phyloP scores from a whole-genome alignment of 495 filamentous ascomycete genomes.

The Darksidea phi region DNA sequence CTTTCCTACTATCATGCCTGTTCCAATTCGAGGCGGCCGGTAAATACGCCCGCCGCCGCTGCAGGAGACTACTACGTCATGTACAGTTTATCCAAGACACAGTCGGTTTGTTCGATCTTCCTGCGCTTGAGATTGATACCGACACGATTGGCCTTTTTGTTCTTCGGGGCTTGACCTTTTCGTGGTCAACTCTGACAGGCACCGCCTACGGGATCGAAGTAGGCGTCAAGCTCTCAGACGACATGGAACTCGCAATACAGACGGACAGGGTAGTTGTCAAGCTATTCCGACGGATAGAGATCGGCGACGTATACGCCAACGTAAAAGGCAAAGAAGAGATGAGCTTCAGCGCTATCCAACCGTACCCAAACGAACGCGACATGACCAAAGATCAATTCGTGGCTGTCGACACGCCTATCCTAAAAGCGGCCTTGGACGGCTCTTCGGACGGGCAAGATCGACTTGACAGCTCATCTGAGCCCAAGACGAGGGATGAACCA shows the following conservation, averaged over 20 bases:
- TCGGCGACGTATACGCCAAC: slow-evolving; percentile 44
- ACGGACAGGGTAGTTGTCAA: slow-evolving; percentile 39
- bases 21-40: slow-evolving; percentile 40
- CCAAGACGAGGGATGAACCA: slow-evolving; percentile 5
- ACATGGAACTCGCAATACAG: slow-evolving; percentile 46
- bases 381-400: slow-evolving; percentile 38
- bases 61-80: slow-evolving; percentile 35
- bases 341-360: slow-evolving; percentile 39
- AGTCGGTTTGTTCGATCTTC: slow-evolving; percentile 45
- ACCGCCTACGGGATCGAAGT: slow-evolving; percentile 45
- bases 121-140: slow-evolving; percentile 46
- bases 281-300: slow-evolving; percentile 40
- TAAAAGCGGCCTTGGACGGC: slow-evolving; percentile 36
- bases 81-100: slow-evolving; percentile 47
- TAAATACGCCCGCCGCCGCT: slow-evolving; percentile 27
- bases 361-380: slow-evolving; percentile 21
- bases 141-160: slow-evolving; percentile 44
- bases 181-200: slow-evolving; percentile 38
- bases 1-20: slow-evolving; percentile 38
- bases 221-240: slow-evolving; percentile 43
- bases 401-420: slow-evolving; percentile 37
- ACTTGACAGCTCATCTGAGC: not conserved
- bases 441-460: not conserved
- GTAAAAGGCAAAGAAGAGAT: slow-evolving; percentile 45
- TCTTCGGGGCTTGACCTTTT: slow-evolving; percentile 43